A percentile compares a stretch with the other conserved stretches of the same genome.
These are phyloP conservation scores for Raffaelea albimanens DNA, from an alignment of 2,329 filamentous ascomycete genomes.

Conservation along the genomic window DNA sequence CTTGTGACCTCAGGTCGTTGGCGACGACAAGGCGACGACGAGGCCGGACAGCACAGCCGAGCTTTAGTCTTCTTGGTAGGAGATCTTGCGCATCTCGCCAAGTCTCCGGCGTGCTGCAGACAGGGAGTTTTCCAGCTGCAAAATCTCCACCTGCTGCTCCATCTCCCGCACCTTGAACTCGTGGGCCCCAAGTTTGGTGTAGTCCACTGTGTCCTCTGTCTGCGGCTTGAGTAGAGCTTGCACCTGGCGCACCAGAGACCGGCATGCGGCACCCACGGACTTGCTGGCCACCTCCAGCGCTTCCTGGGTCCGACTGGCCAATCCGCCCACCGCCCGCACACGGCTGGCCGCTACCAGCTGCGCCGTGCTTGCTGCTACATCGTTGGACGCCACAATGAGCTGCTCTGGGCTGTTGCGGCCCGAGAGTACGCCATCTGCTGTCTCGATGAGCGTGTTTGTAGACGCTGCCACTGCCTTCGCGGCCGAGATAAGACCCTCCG, in stretches of 20 bases:
- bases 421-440: conserved; percentile 88
- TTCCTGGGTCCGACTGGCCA: conserved; percentile 97
- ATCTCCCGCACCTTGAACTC: conserved; percentile 99
- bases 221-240: conserved; percentile 89
- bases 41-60: too few species aligned
- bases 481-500: conserved; percentile 91
- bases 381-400: conserved; percentile 94
- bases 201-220: conserved; percentile 77
- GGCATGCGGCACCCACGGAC: conserved; percentile 82
- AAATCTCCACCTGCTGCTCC: conserved; percentile 99
- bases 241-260: conserved; percentile 81
- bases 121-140: conserved; percentile 86
- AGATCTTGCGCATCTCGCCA: conserved; percentile 97
- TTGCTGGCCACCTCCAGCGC: conserved; percentile 83
- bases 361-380: conserved; percentile 90
- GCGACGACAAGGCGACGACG: too few species aligned
- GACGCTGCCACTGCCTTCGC: conserved; percentile 91
- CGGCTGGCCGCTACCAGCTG: conserved; percentile 92
- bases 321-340: conserved; percentile 74
- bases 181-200: conserved; percentile 76
- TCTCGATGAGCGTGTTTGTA: conserved; percentile 95
- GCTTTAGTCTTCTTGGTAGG: conserved; percentile 67
- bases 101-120: conserved; percentile 69
- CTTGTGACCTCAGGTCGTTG: too few species aligned
- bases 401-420: conserved; percentile 91